Evolutionary conservation across 257 asterid genomes (phyloP).

Genomic region (Forsythia suspensa): DNA sequence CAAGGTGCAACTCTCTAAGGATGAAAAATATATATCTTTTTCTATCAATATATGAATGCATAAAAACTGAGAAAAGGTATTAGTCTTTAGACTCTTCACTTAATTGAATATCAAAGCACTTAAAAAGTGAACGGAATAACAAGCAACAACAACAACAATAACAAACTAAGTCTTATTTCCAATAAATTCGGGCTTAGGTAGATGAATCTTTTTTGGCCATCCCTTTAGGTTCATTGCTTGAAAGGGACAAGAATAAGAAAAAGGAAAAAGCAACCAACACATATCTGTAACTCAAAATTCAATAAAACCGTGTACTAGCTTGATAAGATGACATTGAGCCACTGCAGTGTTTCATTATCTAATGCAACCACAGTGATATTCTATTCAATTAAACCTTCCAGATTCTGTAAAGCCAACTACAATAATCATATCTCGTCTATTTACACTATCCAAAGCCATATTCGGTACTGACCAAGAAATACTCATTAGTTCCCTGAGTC

Average conservation of each 20-base stretch:
- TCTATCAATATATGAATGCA: neutral
- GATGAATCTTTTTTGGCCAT: neutral
- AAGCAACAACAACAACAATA: no score
- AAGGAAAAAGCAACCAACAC: neutral
- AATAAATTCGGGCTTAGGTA: neutral
- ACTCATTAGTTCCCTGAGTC: neutral
- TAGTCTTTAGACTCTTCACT: neutral
- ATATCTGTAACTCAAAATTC: neutral
- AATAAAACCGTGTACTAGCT: neutral
- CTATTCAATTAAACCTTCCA: neutral
- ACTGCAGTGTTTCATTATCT: neutral
- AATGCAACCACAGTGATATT: neutral
- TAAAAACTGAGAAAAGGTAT: neutral
- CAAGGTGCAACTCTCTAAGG: neutral
- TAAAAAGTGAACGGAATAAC: neutral
- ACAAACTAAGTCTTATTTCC: neutral
- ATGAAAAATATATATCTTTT: neutral
- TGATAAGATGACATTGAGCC: neutral
- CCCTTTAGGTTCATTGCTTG: neutral
- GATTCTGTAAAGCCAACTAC: neutral
- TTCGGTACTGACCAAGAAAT: neutral
- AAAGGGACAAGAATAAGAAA: neutral
- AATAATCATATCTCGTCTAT: neutral
- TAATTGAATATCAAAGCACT: neutral
- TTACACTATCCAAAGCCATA: neutral